Evolutionary conservation across 2,329 filamentous ascomycete genomes (phyloP), one percentile per base, ranked within the genome.

Genomic region (Cladosporium sphaerospermum): DNA sequence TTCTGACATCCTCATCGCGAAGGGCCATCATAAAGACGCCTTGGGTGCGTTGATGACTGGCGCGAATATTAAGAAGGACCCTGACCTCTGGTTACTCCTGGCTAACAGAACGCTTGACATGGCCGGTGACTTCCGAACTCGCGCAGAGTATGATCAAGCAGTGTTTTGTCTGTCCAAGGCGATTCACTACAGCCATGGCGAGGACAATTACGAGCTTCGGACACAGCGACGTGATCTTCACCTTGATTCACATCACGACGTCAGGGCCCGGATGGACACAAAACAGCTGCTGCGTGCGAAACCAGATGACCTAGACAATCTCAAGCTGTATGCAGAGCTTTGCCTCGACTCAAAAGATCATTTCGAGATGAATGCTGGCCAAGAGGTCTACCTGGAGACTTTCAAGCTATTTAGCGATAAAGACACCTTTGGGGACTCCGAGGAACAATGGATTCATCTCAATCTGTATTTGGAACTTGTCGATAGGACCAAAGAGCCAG

Each of bases 391-490:
- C 62, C 73, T 80, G 14, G 67, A 71, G 16, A 77, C 78, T 16
- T 75, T 84, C 41, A 64, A 71, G 3, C 71, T 78, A 57, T 78
- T 77, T 56, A 64, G 56, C n/a, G 57, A 64, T n/a, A 45, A 59
- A 4, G 54, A 59, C 4, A 53, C 32, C 16, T 61, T 62, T 56
- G 69, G 73, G 33, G 70, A 75, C 14, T 70, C 69, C 9, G 69
- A 67, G 3, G 71, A 75, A 28, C 75, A 77, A 45, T 99, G 92
- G 92, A 84, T 86, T 50, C 87, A 97, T 67, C 75, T 95, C 40
- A 87, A 89, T 56, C 86, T 91, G 51, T 96, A 93, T 60, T 79
- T 89, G 37, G 89, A 96, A 63, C 77, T 97, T 14, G 83, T 91
- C 56, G 81, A 83, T 28, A 81, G 84, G 45, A 70, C 82, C 9